These are phyloP conservation scores for Colletotrichum sp. DNA, from an alignment of 2,329 filamentous ascomycete species.

Conservation along the genomic window DNA sequence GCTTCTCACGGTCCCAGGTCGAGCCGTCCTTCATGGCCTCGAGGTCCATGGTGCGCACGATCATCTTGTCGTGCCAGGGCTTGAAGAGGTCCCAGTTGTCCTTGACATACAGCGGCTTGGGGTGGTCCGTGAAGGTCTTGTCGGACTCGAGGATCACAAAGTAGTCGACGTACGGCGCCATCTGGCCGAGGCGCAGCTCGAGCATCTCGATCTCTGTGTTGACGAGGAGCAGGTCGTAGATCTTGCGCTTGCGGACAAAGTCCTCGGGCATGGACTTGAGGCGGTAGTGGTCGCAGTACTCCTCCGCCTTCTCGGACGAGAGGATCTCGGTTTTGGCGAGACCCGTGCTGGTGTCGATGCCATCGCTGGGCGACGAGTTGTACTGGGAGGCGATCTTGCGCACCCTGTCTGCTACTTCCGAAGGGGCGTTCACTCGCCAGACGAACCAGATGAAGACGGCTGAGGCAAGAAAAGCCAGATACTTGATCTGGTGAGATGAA, in stretches of 20 bases:
- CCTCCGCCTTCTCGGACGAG: constrained; percentile 8
- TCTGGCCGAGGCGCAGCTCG: constrained; percentile 65
- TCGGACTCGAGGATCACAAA: constrained; percentile 67
- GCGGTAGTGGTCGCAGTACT: constrained; percentile 40
- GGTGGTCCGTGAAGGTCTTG: constrained; percentile 61
- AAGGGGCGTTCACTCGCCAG: constrained; percentile 1
- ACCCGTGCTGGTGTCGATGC: background rate
- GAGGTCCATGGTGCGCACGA: constrained; percentile 47
- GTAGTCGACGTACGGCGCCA: constrained; percentile 65
- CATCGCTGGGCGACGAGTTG: background rate
- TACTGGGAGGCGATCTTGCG: background rate
- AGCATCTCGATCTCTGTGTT: constrained; percentile 70
- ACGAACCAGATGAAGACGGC: constrained; percentile 18
- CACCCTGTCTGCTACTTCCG: background rate
- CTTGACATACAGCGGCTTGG: constrained; percentile 59
- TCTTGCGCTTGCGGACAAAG: constrained; percentile 44
- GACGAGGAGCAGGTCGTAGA: constrained; percentile 68
- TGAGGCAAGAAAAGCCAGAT: background rate
- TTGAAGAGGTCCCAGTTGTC: constrained; percentile 58
- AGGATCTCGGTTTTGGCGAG: constrained; percentile 4
- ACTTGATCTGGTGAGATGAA: constrained; percentile 7
- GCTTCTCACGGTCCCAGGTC: constrained; percentile 58
- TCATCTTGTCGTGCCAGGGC: constrained; percentile 63
- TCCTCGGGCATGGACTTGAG: constrained; percentile 37
- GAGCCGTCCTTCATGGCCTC: constrained; percentile 12